Evolutionary conservation across 768 basidiomycete genomes (phyloP), one percentile per base, ranked within the genome.

Genomic region (Termitomyces bulborhizus): DNA sequence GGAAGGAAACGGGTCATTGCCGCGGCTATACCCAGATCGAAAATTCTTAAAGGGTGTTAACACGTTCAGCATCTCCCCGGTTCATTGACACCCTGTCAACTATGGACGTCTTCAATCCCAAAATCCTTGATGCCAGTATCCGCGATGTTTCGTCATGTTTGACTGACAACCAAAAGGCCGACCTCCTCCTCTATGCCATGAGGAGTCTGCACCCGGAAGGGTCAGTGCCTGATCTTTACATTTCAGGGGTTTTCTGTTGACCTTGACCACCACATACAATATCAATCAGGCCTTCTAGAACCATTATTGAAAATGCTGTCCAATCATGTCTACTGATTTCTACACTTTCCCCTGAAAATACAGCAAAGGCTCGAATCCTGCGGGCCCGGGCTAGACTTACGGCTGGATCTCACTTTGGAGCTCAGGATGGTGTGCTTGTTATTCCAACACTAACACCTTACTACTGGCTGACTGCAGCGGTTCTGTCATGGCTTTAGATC

Each of bases 181-280:
- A 85, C 54, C 76, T 88, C 37, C 71, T 92, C 51, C 68, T 93
- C 47, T 84, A 88, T 60, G 91, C 90, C n/a, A 83, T 93, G 78
- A 84, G 86, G 60, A 86, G 86, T 62, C 81, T 96, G 57, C 82
- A 85, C 50, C 74, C 78, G 46, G 85, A 91, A 55, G 78, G 84
- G 84, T 87, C 65, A 37, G 80, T 68, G 6, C 4, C 36, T 42
- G 18, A 54, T 26, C 21, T 32, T 27, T 9, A 9, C 27, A 12
- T 26, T 5, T 16, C 4, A 11, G 6, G 21, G 7, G 7, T 34
- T 31, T 12, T 36, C 18, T 8, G 29, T 40, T 54, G 24, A 49
- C 48, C 36, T 43, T 6, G 15, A 45, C 29, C 39, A 27, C 21
- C 3, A 48, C 24, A 43, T 21, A 50, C n/a, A 46, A 56, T 31